These are phyloP conservation scores for Fusarium annulatum DNA, from an alignment of 2,329 filamentous ascomycete genomes.

Conservation along the genomic window DNA sequence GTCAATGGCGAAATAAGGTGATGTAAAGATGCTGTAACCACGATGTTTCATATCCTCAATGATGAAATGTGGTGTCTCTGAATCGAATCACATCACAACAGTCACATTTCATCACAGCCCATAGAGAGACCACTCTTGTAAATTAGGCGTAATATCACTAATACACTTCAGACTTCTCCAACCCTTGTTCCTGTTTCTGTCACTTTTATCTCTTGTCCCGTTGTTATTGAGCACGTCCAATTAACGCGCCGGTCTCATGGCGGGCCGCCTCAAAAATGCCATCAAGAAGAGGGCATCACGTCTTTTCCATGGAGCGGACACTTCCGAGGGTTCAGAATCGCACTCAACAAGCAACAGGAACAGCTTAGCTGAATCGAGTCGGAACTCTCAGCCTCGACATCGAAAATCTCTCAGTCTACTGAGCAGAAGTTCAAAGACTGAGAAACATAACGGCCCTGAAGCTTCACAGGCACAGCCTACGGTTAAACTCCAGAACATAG, in stretches of 20 bases:
- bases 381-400: constrained; percentile 9
- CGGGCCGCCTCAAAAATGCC: constrained; percentile 29
- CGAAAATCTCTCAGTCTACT: constrained; percentile 21
- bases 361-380: neutral
- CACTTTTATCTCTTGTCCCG: neutral
- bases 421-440: constrained; percentile 17
- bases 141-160: constrained; percentile 5
- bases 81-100: neutral
- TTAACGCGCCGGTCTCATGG: constrained; percentile 15
- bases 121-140: neutral
- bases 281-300: constrained; percentile 37
- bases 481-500: neutral
- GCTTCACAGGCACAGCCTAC: neutral
- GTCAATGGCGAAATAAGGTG: neutral
- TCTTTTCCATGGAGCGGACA: constrained; percentile 14
- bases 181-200: neutral
- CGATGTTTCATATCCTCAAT: neutral
- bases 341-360: neutral
- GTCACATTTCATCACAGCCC: neutral
- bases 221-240: neutral
- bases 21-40: constrained; percentile 6
- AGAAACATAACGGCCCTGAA: neutral
- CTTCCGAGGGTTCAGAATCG: neutral
- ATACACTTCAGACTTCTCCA: neutral
- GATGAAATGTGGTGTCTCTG: constrained; percentile 7